Conservation (phyloP, 192 early-diverging fungal genomes). For the Hyaloraphidium curvatum region DNA sequence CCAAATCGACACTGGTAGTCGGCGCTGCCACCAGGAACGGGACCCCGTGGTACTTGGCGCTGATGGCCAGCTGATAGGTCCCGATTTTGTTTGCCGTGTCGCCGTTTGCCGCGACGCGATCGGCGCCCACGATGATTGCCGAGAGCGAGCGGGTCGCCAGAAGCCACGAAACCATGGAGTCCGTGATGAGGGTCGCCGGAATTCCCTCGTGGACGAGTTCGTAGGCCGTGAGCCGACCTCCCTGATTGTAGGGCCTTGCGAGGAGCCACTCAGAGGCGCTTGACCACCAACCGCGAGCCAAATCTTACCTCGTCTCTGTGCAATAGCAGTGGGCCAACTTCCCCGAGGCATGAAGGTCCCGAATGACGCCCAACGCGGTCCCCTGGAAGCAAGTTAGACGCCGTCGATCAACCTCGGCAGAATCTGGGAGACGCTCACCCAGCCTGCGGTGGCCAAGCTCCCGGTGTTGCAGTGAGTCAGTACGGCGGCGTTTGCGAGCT, state of each 20-base stretch:
- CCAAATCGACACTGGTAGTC: slow-evolving; percentile 72
- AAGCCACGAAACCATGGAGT: slow-evolving; percentile 78
- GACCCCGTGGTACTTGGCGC: slow-evolving; percentile 62
- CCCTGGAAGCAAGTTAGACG: slow-evolving; percentile 21
- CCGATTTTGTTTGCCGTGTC: slow-evolving; percentile 99
- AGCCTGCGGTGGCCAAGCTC: slow-evolving; percentile 33
- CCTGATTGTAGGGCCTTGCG: slow-evolving; percentile 83
- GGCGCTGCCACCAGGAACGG: slow-evolving; percentile 96
- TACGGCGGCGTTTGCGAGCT: slow-evolving; percentile 24
- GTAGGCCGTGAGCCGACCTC: slow-evolving; percentile 81
- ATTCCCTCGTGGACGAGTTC: slow-evolving; percentile 87
- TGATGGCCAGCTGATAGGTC: slow-evolving; percentile 91
- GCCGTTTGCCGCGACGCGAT: slow-evolving; percentile 87
- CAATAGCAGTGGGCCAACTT: slow-evolving; percentile 64
- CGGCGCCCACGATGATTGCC: slow-evolving; percentile 90
- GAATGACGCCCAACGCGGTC: slow-evolving; percentile 87
- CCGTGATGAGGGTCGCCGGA: slow-evolving; percentile 74
- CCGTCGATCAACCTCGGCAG: neutral
- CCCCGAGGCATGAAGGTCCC: slow-evolving; percentile 35
- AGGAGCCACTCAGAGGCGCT: neutral
- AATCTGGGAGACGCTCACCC: slow-evolving; percentile 24
- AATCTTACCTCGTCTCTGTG: slow-evolving; percentile 70
- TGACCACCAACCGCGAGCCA: neutral
- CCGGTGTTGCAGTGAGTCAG: slow-evolving; percentile 97
- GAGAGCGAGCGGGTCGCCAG: slow-evolving; percentile 37